Base-by-base conservation (phyloP, 106 monocot species). In the Acorus gramineus region DNA sequence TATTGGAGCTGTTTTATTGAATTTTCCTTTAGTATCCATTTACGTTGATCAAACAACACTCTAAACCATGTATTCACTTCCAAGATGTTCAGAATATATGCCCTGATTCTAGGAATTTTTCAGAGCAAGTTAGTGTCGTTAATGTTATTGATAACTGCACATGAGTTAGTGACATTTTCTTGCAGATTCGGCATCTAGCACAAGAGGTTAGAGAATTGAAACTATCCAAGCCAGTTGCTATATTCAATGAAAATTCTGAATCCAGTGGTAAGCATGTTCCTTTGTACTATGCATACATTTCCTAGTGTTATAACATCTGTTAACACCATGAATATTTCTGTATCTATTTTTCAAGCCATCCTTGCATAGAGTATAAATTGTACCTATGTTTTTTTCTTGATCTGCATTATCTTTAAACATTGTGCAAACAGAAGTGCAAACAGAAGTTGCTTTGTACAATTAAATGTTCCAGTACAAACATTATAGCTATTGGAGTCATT, bases 151-250 rank as follows among this genome's bases (percentile, higher is more conserved):
- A 14, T 8, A 53, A 3, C 2, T 63, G 55, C 42, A 53, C 3
- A 4, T 62, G 8, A 42, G 14, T 47, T 14, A 14, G 12, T 49
- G 11, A 28, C 28, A 28, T 5, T 60, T 65, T 8, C 44, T 48
- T 72, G 53, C 63, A 93, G 93, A 81, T 93, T 62, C 73, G 79
- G 49, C 75, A 81, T 62, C 67, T 93, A 56, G 89, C 89, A 53
- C 89, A 93, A 86, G 89, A 93, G 64, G 85, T 93, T 63, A 73
- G 81, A 61, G 89, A 89, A 52, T 79, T 93, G 81, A 74, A 82
- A 58, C 56, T 81, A 57, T 89, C 85, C 52, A 80, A 78, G 52
- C 89, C 93, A 42, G 81, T 93, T 57, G 72, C 85, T 2, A 81
- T 93, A 67, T 60, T 85, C 52, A 85, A 80, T 73, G 85, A 83